These are phyloP conservation scores for Leccinum aurantiacum DNA, from an alignment of 768 basidiomycete species.

Conservation along the genomic window DNA sequence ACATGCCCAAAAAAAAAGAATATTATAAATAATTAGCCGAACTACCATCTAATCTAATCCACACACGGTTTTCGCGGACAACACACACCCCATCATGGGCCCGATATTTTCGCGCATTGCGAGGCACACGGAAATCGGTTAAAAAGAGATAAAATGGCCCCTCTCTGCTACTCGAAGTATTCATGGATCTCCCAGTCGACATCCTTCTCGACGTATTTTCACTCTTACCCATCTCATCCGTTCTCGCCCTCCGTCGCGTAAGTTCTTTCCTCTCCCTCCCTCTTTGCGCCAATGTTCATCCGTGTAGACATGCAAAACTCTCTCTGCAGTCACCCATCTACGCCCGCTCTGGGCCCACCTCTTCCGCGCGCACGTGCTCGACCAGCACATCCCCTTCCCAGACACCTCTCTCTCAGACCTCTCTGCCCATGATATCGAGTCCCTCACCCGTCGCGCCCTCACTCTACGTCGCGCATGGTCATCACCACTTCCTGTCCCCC, in stretches of 20 bases:
- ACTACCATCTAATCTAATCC: slow-evolving; percentile 22
- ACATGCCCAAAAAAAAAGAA: not conserved
- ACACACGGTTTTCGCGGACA: slow-evolving; percentile 23
- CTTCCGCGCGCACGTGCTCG: slow-evolving; percentile 42
- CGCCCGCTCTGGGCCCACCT: slow-evolving; percentile 52
- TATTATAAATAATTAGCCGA: not conserved
- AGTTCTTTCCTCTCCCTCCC: slow-evolving; percentile 7
- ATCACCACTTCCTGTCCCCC: slow-evolving; percentile 36
- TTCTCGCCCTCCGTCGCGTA: slow-evolving; percentile 51
- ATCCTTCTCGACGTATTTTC: slow-evolving; percentile 45
- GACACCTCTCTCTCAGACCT: slow-evolving; percentile 37
- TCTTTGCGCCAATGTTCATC: not conserved
- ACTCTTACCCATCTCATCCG: slow-evolving; percentile 40
- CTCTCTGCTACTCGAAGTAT: too few relatives aligned
- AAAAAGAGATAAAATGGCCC: not conserved
- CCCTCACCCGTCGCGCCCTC: slow-evolving; percentile 39
- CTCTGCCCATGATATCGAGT: slow-evolving; percentile 46
- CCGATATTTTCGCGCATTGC: slow-evolving; percentile 26
- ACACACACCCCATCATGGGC: slow-evolving; percentile 1
- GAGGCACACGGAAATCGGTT: not conserved
- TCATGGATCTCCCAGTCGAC: slow-evolving; percentile 43
- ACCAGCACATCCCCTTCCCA: slow-evolving; percentile 48
- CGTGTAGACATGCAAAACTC: slow-evolving; percentile 46
- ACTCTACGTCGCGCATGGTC: slow-evolving; percentile 52
- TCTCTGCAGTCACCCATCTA: slow-evolving; percentile 43